Percentiles rank a stretch among this genome's conserved stretches.
Conservation (phyloP, 495 filamentous ascomycete species). For the Penicillium malachiteum region DNA sequence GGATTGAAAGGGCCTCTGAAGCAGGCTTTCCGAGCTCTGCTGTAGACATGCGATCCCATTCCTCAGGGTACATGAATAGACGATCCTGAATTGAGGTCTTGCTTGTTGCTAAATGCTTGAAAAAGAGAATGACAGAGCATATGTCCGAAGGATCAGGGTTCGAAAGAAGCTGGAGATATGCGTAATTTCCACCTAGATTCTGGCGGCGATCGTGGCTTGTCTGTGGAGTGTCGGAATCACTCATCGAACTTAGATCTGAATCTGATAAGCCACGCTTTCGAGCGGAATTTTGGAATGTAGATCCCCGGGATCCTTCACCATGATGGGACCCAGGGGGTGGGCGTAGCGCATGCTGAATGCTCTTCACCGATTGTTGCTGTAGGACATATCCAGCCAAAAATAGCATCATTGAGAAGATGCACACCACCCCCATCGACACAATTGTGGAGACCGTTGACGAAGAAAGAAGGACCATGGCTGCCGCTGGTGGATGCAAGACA, state of each 20-base stretch:
- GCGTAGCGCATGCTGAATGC: constrained; percentile 58
- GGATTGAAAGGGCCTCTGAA: constrained; percentile 32
- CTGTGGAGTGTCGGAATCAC: constrained; percentile 12
- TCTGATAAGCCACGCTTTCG: constrained; percentile 23
- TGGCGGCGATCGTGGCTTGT: constrained; percentile 7
- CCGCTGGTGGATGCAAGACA: constrained; percentile 10
- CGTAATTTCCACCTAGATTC: constrained; percentile 33
- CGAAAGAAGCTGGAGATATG: constrained; percentile 46
- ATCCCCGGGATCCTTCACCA: constrained; percentile 16
- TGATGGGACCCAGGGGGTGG: constrained; percentile 26
- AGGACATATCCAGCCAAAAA: constrained; percentile 71
- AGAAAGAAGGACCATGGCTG: constrained; percentile 46
- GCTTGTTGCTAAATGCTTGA: constrained; percentile 40
- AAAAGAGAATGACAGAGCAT: constrained; percentile 46
- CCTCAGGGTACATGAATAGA: constrained; percentile 50
- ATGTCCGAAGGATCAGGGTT: constrained; percentile 46
- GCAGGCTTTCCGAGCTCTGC: constrained; percentile 26
- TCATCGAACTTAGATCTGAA: constrained; percentile 8
- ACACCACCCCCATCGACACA: constrained; percentile 47
- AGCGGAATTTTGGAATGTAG: constrained; percentile 25
- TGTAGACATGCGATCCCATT: constrained; percentile 40
- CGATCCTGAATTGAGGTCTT: constrained; percentile 41
- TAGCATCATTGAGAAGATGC: constrained; percentile 61
- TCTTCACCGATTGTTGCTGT: constrained; percentile 66
- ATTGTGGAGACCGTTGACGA: constrained; percentile 47